A percentile compares a stretch with the other conserved stretches of the same genome.
Conservation (phyloP, 2,329 filamentous ascomycete genomes). For the Sporothrix schenckii region DNA sequence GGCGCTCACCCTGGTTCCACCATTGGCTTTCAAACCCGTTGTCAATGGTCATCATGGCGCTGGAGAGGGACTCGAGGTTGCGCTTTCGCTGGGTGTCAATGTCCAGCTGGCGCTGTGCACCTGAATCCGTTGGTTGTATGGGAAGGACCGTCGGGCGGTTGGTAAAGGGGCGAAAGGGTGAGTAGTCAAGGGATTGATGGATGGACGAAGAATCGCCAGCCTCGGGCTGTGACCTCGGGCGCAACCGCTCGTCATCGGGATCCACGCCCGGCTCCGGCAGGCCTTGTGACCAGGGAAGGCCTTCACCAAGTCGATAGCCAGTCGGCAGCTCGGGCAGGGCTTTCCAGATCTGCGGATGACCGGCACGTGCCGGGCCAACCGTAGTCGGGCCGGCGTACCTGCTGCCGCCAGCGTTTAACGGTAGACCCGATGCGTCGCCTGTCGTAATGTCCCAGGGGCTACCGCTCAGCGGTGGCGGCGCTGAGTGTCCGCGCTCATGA, state of each 20-base stretch:
- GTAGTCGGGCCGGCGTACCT: neutral
- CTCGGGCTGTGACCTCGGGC: conserved; percentile 12
- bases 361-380: neutral
- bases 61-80: conserved; percentile 55
- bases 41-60: conserved; percentile 60
- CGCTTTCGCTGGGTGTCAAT: conserved; percentile 45
- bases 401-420: neutral
- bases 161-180: conserved; percentile 1
- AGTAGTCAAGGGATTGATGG: conserved; percentile 32
- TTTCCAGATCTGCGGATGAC: conserved; percentile 44
- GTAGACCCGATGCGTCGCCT: conserved; percentile 26
- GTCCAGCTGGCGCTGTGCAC: conserved; percentile 41
- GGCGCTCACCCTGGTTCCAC: conserved; percentile 55
- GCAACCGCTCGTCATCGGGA: conserved; percentile 38
- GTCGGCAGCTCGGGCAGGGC: conserved; percentile 48
- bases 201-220: conserved; percentile 26
- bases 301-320: conserved; percentile 52
- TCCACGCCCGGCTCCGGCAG: conserved; percentile 41
- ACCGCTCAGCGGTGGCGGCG: conserved; percentile 53
- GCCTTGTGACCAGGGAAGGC: conserved; percentile 52
- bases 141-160: conserved; percentile 32
- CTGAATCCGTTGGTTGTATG: conserved; percentile 24
- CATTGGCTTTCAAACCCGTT: conserved; percentile 62
- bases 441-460: conserved; percentile 51
- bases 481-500: conserved; percentile 53